A percentile compares a stretch with the other conserved stretches of the same genome.
Evolutionary conservation across 176 grass and related monocot genomes (phyloP).

Genomic region (Zoysia japonica): DNA sequence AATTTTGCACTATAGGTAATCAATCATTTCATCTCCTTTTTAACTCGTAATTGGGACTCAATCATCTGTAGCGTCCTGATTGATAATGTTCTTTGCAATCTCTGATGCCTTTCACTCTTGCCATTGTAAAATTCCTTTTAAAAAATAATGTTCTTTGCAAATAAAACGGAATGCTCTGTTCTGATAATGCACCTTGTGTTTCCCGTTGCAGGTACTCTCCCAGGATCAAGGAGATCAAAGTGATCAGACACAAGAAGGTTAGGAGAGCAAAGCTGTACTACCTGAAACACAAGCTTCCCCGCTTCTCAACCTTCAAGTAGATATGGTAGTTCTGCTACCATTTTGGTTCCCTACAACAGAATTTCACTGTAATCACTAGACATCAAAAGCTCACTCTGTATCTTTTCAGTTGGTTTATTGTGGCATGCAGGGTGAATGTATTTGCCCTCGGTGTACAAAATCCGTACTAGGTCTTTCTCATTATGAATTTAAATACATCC

Average conservation of each 20-base stretch:
- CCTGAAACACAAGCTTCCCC: slow-evolving; percentile 88
- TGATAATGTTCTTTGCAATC: not conserved
- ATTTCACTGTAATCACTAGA: slow-evolving; percentile 38
- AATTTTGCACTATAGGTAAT: not conserved
- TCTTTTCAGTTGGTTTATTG: not conserved
- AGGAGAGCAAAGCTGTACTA: slow-evolving; percentile 96
- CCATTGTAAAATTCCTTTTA: too few species aligned
- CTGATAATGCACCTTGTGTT: not conserved
- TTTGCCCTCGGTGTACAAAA: slow-evolving; percentile 33
- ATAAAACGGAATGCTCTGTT: not conserved
- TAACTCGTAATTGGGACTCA: not conserved
- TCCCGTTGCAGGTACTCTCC: slow-evolving; percentile 79
- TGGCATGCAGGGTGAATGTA: slow-evolving; percentile 20
- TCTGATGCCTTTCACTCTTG: too few species aligned
- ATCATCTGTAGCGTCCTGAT: not conserved
- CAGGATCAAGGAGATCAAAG: slow-evolving; percentile 95
- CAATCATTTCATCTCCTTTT: not conserved
- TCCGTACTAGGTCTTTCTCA: not conserved
- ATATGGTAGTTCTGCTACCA: slow-evolving; percentile 23
- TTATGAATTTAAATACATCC: slow-evolving; percentile 7
- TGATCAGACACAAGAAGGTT: slow-evolving; percentile 90
- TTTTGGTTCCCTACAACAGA: slow-evolving; percentile 33
- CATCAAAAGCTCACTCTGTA: slow-evolving; percentile 41
- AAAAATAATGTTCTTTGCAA: not conserved
- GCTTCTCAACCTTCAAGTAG: slow-evolving; percentile 94